These are phyloP conservation scores for Phytophthora meadii DNA, from an alignment of 352 stramenopile species.

Conservation along the genomic window DNA sequence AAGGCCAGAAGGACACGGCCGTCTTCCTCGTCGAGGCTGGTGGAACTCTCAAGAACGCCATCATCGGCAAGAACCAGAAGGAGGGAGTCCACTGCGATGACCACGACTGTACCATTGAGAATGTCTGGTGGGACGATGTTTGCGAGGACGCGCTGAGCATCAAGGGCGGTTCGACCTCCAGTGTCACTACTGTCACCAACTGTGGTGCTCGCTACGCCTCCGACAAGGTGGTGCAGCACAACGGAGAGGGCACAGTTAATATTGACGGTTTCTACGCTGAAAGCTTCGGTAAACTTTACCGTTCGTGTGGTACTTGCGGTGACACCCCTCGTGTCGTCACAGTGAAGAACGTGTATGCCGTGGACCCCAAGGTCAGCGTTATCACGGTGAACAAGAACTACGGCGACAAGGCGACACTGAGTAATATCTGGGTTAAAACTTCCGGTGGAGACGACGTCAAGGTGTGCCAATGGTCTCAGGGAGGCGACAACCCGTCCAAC, in stretches of 20 bases:
- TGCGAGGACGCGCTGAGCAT: conserved; percentile 3
- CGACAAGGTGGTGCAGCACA: conserved; percentile 41
- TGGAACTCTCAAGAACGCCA: conserved; percentile 27
- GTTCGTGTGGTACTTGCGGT: conserved; percentile 42
- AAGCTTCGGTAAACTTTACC: conserved; percentile 21
- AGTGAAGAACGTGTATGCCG: conserved; percentile 42
- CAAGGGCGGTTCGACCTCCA: conserved; percentile 17
- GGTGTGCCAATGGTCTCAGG: conserved; percentile 45
- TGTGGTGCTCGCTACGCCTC: conserved; percentile 40
- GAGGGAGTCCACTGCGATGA: conserved; percentile 21
- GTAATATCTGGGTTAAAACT: conserved; percentile 35
- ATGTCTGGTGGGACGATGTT: conserved; percentile 29
- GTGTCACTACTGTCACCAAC: conserved; percentile 31
- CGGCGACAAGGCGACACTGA: conserved; percentile 44
- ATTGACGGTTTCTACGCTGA: conserved; percentile 9
- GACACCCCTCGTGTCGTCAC: conserved; percentile 34
- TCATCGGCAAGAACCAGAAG: conserved; percentile 30
- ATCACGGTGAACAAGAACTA: conserved; percentile 55
- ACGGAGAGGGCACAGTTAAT: neutral
- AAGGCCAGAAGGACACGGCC: conserved; percentile 35
- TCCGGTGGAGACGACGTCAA: conserved; percentile 19
- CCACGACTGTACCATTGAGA: conserved; percentile 20
- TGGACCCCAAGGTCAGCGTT: conserved; percentile 39
- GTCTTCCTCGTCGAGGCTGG: conserved; percentile 50
- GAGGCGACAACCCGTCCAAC: conserved; percentile 16